Percentiles rank a stretch among this genome's conserved stretches.
These are phyloP conservation scores for Camellia oleifera DNA, from an alignment of 179 eudicot genomes.

Conservation along the genomic window DNA sequence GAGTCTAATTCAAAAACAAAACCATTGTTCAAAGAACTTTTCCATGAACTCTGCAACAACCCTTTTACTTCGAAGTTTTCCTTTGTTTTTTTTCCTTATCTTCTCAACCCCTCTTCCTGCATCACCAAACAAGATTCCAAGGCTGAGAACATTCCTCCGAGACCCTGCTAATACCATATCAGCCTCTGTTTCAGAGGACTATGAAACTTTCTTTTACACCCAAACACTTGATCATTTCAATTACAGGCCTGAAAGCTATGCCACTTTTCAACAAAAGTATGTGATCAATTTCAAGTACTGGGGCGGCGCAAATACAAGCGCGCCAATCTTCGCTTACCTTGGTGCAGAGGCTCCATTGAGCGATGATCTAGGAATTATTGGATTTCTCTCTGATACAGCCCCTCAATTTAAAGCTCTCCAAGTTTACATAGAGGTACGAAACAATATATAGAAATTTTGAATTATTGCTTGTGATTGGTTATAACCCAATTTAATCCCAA, in stretches of 20 bases:
- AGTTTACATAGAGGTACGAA: slow-evolving; percentile 43
- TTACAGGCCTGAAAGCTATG: slow-evolving; percentile 46
- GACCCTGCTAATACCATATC: not conserved
- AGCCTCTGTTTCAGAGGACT: slow-evolving; percentile 13
- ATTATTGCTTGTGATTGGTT: no score
- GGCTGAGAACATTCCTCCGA: not conserved
- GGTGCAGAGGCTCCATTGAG: slow-evolving; percentile 47
- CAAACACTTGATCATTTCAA: slow-evolving; percentile 63
- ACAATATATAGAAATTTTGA: no score
- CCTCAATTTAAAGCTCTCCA: slow-evolving; percentile 44
- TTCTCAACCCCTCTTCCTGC: slow-evolving; percentile 3
- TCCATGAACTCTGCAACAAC: slow-evolving; percentile 8
- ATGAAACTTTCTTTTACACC: slow-evolving; percentile 32
- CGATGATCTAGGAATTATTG: slow-evolving; percentile 20
- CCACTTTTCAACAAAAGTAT: slow-evolving; percentile 40
- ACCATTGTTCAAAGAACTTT: not conserved
- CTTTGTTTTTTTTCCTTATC: not conserved
- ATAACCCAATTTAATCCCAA: not conserved
- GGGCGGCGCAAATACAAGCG: slow-evolving; percentile 38
- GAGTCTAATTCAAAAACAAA: not conserved
- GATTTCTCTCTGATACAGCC: slow-evolving; percentile 41
- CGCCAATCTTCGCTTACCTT: slow-evolving; percentile 54
- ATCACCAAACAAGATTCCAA: slow-evolving; percentile 7
- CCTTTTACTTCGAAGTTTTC: not conserved
- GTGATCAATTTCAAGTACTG: slow-evolving; percentile 37